Evolutionary conservation across 164 flowering plant species (phyloP).

Genomic region (Vitis amurensis): DNA sequence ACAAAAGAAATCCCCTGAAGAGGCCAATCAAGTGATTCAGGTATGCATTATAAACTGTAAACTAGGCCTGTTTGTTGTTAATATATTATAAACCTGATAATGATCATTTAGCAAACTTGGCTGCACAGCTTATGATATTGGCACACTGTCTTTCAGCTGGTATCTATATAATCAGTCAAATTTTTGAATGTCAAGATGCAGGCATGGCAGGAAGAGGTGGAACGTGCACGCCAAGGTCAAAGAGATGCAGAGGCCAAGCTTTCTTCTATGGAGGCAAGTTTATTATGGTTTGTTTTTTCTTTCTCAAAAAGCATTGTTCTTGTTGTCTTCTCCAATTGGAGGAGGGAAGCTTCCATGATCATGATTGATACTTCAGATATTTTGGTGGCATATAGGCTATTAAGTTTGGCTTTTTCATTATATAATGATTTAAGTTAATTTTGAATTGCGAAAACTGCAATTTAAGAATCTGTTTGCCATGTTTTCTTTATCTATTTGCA

Average conservation of each 20-base stretch:
- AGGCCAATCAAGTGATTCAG: conserved; percentile 90
- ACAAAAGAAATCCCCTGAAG: conserved; percentile 87
- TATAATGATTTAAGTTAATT: too few relatives aligned
- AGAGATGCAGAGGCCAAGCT: conserved; percentile 94
- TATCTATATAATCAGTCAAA: neutral
- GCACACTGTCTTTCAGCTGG: neutral
- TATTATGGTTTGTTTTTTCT: neutral
- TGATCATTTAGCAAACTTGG: too few relatives aligned
- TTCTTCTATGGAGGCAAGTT: conserved; percentile 79
- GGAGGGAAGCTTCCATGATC: neutral
- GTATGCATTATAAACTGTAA: conserved; percentile 30
- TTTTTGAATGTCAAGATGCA: conserved; percentile 53
- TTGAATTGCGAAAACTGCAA: too few relatives aligned
- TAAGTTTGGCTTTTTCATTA: neutral
- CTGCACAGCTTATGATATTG: neutral
- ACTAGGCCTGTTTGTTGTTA: neutral
- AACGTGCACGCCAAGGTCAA: conserved; percentile 94
- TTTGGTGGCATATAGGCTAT: neutral
- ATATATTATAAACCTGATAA: neutral
- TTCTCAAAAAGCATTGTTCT: neutral
- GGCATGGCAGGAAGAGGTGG: conserved; percentile 99
- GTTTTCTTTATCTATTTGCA: conserved; percentile 26
- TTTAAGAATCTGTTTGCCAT: neutral
- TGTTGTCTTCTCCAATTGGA: neutral
- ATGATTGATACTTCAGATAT: neutral